Evolutionary conservation across 345 rosid species (phyloP).

Genomic region (Kandelia obovata): DNA sequence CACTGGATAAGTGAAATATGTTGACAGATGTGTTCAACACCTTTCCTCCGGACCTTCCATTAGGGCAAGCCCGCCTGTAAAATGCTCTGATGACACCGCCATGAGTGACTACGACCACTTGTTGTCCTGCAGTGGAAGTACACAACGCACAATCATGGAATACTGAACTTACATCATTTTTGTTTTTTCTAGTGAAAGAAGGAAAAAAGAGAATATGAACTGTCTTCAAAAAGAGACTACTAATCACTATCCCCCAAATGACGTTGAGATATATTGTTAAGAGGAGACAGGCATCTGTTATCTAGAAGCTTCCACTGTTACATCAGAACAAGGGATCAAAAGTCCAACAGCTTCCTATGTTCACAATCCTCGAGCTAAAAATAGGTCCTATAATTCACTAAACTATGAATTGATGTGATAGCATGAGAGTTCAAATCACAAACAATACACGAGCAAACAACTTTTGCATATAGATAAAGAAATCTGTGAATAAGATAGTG

Average conservation of each 20-base stretch:
- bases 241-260: not conserved
- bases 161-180: too few species aligned
- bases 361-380: not conserved
- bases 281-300: too few species aligned
- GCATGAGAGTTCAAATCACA: too few species aligned
- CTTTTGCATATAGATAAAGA: not conserved
- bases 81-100: slow-evolving; percentile 75
- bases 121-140: slow-evolving; percentile 46
- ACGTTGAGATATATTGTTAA: not conserved
- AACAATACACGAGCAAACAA: too few species aligned
- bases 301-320: not conserved
- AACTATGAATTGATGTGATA: not conserved
- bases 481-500: not conserved
- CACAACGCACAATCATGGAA: not conserved
- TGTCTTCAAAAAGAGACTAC: not conserved
- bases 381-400: not conserved
- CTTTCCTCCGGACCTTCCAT: slow-evolving; percentile 35
- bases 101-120: slow-evolving; percentile 63
- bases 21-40: slow-evolving; percentile 63
- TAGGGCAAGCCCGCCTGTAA: slow-evolving; percentile 60
- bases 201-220: too few species aligned
- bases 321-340: not conserved
- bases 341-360: too few species aligned
- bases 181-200: too few species aligned
- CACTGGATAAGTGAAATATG: slow-evolving; percentile 50